Conservation (phyloP, 2,329 filamentous ascomycete genomes). For the Helotiales sp. region DNA sequence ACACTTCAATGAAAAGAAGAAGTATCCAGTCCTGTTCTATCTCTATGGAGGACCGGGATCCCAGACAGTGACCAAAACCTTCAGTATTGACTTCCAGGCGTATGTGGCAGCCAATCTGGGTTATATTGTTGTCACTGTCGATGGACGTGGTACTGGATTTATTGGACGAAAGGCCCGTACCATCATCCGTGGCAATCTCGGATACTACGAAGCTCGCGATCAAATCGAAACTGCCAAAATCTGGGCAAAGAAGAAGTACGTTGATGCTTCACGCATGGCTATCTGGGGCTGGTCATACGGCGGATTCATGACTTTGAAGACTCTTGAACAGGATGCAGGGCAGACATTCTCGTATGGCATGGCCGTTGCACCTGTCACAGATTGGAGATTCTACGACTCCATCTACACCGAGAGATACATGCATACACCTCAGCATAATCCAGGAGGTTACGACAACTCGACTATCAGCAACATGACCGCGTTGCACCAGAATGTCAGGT, state of each 20-base stretch:
- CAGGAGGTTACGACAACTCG: slow-evolving; percentile 74
- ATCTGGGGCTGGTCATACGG: slow-evolving; percentile 99
- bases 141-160: slow-evolving; percentile 90
- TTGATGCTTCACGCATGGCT: slow-evolving; percentile 80
- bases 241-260: slow-evolving; percentile 81
- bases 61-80: slow-evolving; percentile 81
- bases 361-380: slow-evolving; percentile 97
- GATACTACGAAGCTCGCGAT: slow-evolving; percentile 82
- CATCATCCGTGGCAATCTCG: slow-evolving; percentile 81
- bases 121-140: slow-evolving; percentile 93
- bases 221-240: slow-evolving; percentile 89
- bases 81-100: slow-evolving; percentile 85
- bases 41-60: slow-evolving; percentile 96
- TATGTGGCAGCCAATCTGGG: slow-evolving; percentile 85
- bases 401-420: slow-evolving; percentile 98
- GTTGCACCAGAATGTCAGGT: slow-evolving; percentile 77
- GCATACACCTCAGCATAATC: slow-evolving; percentile 88
- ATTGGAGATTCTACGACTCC: slow-evolving; percentile 95
- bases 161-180: slow-evolving; percentile 85
- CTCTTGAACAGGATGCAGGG: slow-evolving; percentile 87
- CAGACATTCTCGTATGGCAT: slow-evolving; percentile 94
- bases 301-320: slow-evolving; percentile 94
- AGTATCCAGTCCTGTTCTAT: slow-evolving; percentile 93
- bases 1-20: slow-evolving; percentile 81
- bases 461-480: slow-evolving; percentile 76